Evolutionary conservation across 306 rosid species (phyloP).

Genomic region (Cucurbita pepo): DNA sequence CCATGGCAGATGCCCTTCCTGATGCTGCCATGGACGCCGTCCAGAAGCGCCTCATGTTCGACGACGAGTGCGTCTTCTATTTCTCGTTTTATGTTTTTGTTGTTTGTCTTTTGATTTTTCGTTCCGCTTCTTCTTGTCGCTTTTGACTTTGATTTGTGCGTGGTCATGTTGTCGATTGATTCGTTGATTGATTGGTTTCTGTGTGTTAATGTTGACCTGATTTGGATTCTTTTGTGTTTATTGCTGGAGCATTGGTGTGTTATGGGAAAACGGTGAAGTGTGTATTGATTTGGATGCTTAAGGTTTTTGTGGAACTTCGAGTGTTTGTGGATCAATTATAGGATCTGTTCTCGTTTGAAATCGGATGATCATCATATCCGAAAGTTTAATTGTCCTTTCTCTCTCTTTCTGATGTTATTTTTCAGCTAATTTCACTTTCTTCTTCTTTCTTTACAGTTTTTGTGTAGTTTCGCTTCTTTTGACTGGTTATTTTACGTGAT

Average conservation of each 20-base stretch:
- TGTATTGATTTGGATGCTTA: background rate
- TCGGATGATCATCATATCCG: background rate
- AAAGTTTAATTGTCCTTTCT: background rate
- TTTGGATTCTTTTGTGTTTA: background rate
- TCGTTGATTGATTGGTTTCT: too few relatives aligned
- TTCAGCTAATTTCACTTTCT: background rate
- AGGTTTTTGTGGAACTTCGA: background rate
- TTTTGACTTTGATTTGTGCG: background rate
- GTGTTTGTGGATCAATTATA: background rate
- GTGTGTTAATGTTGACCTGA: background rate
- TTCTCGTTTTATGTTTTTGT: background rate
- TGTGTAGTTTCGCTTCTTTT: background rate
- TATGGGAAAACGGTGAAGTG: background rate
- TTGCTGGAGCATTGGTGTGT: background rate
- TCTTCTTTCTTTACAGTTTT: background rate
- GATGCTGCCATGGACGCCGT: slow-evolving; percentile 92
- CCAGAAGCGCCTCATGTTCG: slow-evolving; percentile 98
- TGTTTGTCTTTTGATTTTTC: background rate
- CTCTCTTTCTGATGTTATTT: background rate
- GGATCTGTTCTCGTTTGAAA: background rate
- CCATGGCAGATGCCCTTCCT: slow-evolving; percentile 44
- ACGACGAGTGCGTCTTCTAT: slow-evolving; percentile 53
- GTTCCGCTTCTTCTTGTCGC: background rate
- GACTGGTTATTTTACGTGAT: background rate
- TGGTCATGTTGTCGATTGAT: background rate